These are phyloP conservation scores for Sporothrix globosa DNA, from an alignment of 2,329 filamentous ascomycete species.

Conservation along the genomic window DNA sequence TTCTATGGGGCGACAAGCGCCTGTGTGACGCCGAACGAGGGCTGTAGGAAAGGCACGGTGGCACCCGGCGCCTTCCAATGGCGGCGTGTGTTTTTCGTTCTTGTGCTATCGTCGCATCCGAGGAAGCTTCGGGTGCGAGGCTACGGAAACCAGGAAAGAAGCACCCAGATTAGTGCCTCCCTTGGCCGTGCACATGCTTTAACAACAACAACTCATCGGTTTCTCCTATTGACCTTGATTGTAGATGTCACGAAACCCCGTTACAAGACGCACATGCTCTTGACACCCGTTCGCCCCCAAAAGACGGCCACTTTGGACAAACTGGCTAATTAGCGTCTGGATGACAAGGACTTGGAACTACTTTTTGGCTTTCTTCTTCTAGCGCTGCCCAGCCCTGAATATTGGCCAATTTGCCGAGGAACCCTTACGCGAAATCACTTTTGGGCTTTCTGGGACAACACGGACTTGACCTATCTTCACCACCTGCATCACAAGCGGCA, in stretches of 20 bases:
- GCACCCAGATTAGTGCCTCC: not conserved
- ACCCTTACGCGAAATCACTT: constrained; percentile 7
- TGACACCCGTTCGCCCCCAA: not conserved
- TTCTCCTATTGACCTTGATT: not conserved
- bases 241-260: not conserved
- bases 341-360: not conserved
- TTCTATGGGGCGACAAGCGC: not conserved
- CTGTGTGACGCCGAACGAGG: not conserved
- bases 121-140: not conserved
- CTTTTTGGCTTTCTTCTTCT: constrained; percentile 10
- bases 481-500: constrained; percentile 24
- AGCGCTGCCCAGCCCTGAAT: constrained; percentile 2
- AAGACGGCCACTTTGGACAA: not conserved
- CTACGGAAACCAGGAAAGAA: constrained; percentile 4
- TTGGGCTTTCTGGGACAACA: not conserved
- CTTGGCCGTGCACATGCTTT: not conserved
- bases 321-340: not conserved
- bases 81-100: not conserved
- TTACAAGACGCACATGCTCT: not conserved
- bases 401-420: constrained; percentile 6
- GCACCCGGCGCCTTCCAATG: not conserved
- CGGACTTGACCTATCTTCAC: constrained; percentile 15
- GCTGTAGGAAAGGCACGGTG: constrained; percentile 1
- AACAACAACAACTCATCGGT: not conserved
- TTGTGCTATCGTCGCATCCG: not conserved